phyloP scores from a whole-genome alignment of 805 yeast genomes.

The Cyberlindnera lachancei region DNA sequence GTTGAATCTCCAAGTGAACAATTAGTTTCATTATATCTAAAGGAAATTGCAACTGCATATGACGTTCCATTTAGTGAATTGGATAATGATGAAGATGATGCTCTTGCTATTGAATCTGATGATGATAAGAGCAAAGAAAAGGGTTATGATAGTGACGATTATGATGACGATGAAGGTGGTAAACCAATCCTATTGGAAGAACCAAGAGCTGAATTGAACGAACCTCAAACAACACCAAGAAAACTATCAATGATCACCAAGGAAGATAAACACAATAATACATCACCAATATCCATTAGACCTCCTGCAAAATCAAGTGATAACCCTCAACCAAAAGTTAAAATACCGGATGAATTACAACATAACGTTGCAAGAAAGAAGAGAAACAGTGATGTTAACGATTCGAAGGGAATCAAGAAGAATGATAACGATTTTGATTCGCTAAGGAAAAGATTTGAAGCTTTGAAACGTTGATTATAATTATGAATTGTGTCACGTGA shows the following conservation, averaged over 20 bases:
- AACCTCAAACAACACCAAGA: slow-evolving; percentile 16
- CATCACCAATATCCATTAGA: slow-evolving; percentile 34
- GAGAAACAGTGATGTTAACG: slow-evolving; percentile 17
- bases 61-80: slow-evolving; percentile 64
- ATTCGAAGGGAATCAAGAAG: slow-evolving; percentile 16
- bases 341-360: slow-evolving; percentile 34
- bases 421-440: slow-evolving; percentile 51
- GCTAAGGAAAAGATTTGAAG: slow-evolving; percentile 68
- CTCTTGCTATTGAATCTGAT: slow-evolving; percentile 21
- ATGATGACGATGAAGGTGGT: slow-evolving; percentile 24
- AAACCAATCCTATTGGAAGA: slow-evolving; percentile 32
- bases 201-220: slow-evolving; percentile 15
- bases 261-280: slow-evolving; percentile 13
- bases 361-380: slow-evolving; percentile 27
- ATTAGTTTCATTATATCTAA: slow-evolving; percentile 61
- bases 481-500: neutral
- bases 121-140: slow-evolving; percentile 26
- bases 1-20: slow-evolving; percentile 60
- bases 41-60: slow-evolving; percentile 78
- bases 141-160: slow-evolving; percentile 27
- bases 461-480: slow-evolving; percentile 47
- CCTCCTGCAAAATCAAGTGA: slow-evolving; percentile 37
- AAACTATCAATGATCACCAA: slow-evolving; percentile 12
- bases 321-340: slow-evolving; percentile 29
- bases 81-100: slow-evolving; percentile 21